phyloP scores from a whole-genome alignment of 495 filamentous ascomycete species.

The Tricharina praecox region DNA sequence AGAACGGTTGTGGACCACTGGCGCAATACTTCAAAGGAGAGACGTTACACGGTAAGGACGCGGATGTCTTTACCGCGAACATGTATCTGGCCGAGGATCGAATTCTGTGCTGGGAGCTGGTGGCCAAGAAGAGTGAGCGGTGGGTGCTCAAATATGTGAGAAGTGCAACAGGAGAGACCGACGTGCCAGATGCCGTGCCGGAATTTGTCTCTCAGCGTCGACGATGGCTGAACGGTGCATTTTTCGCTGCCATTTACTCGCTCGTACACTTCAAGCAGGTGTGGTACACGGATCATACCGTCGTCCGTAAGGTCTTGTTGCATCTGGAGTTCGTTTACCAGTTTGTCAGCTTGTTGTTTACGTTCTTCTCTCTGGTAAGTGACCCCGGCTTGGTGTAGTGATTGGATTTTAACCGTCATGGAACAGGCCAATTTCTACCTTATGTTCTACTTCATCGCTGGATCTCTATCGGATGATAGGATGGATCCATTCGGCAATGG shows the following conservation, averaged over 20 bases:
- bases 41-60: conserved; percentile 87
- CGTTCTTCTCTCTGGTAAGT: conserved; percentile 76
- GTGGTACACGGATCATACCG: conserved; percentile 83
- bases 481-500: conserved; percentile 83
- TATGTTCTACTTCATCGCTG: conserved; percentile 95
- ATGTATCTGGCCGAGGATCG: conserved; percentile 99
- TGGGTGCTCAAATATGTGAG: conserved; percentile 99
- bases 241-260: conserved; percentile 97
- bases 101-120: conserved; percentile 97
- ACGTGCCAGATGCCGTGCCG: conserved; percentile 78
- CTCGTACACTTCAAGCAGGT: conserved; percentile 87
- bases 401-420: too few species aligned
- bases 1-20: conserved; percentile 82
- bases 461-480: conserved; percentile 63
- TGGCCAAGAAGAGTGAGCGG: conserved; percentile 82
- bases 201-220: conserved; percentile 94
- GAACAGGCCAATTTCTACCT: conserved; percentile 86
- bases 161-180: conserved; percentile 84
- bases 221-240: conserved; percentile 95
- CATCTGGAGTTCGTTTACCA: conserved; percentile 97
- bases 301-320: conserved; percentile 73
- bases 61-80: conserved; percentile 96
- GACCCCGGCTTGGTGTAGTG: too few species aligned
- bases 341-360: conserved; percentile 76
- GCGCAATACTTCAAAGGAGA: conserved; percentile 99